Evolutionary conservation across 371 early-diverging fungal species (phyloP).

Genomic region (Choanephora cucurbitarum): DNA sequence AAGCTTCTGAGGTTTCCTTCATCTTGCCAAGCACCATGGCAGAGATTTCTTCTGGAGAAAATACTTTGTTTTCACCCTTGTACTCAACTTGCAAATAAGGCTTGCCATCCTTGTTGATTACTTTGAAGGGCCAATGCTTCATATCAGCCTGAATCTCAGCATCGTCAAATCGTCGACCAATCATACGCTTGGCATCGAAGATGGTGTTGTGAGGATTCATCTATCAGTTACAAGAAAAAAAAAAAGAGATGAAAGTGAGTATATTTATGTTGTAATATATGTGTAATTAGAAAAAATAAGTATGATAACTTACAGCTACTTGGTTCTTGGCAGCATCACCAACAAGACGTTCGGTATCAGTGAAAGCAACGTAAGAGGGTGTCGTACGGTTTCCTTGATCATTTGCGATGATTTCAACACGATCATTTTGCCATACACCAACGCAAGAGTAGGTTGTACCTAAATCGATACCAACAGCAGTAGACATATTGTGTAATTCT

Average conservation of each 20-base stretch:
- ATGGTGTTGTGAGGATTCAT: constrained; percentile 91
- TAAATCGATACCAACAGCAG: constrained; percentile 83
- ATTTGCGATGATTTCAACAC: constrained; percentile 74
- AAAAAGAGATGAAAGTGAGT: neutral
- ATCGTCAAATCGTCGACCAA: constrained; percentile 93
- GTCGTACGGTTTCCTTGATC: constrained; percentile 82
- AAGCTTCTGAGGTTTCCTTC: constrained; percentile 91
- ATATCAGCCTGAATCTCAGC: constrained; percentile 83
- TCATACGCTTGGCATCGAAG: constrained; percentile 93
- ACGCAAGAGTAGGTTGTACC: constrained; percentile 99
- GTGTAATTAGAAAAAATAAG: too few relatives aligned
- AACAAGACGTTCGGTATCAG: constrained; percentile 73
- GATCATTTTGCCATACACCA: constrained; percentile 89
- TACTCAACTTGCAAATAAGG: constrained; percentile 91
- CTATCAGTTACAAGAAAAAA: constrained; percentile 60
- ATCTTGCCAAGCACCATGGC: constrained; percentile 92
- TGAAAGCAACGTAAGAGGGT: constrained; percentile 83
- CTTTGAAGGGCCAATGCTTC: constrained; percentile 88
- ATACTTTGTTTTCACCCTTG: constrained; percentile 81
- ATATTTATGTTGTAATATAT: constrained; percentile 19
- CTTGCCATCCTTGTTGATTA: constrained; percentile 90
- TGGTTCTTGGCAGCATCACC: constrained; percentile 86
- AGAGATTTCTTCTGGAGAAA: constrained; percentile 95
- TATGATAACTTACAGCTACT: constrained; percentile 45
- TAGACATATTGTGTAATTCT: constrained; percentile 7